Evolutionary conservation across 2,329 filamentous ascomycete genomes (phyloP), one percentile per base, ranked within the genome.

Genomic region (Fusarium phyllophilum): DNA sequence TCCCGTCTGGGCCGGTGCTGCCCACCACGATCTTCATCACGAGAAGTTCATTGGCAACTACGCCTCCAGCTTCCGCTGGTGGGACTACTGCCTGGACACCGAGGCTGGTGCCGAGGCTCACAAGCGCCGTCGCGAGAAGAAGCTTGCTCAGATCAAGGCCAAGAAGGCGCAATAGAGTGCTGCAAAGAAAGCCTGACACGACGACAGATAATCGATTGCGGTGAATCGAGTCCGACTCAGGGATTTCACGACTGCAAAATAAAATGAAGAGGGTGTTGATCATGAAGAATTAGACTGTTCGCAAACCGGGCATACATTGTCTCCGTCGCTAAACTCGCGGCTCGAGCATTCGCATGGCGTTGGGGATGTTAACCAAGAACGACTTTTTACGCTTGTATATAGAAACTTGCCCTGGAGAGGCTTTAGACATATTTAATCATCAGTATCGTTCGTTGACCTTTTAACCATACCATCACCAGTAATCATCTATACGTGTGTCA

Each of bases 1-100:
- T 58, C 96, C 96, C 41, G 95, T 99, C 90, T 99, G 96, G 96
- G 96, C 96, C 62, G 96, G 96, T 72, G 96, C 96, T 62, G 92
- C 97, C 78, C 96, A 98, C 86, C 96, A 99, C 86, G 96, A 99
- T 81, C 87, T 95, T 49, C 96, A 99, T 86, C 96, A 99, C 86
- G 96, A 99, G 87, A 94, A 95, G 82, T 99, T 99, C 86, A 95
- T 99, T 74, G 96, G 96, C 78, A 99, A 99, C 88, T 99, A 98
- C 83, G 88, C 96, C 58, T 97, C 95, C 81, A 97, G 94, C 87
- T 99, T 99, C 91, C 90, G 96, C 83, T 99, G 96, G 96, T 99
- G 96, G 96, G 96, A 99, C 86, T 97, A 93, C 83, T 83, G 92
- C 78, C 89, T 98, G 76, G 95, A 98, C 84, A 99, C 96, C 71